Percentiles rank a stretch among this genome's conserved stretches.
These are phyloP conservation scores for Parathielavia hyrcaniae DNA, from an alignment of 495 filamentous ascomycete species.

Conservation along the genomic window DNA sequence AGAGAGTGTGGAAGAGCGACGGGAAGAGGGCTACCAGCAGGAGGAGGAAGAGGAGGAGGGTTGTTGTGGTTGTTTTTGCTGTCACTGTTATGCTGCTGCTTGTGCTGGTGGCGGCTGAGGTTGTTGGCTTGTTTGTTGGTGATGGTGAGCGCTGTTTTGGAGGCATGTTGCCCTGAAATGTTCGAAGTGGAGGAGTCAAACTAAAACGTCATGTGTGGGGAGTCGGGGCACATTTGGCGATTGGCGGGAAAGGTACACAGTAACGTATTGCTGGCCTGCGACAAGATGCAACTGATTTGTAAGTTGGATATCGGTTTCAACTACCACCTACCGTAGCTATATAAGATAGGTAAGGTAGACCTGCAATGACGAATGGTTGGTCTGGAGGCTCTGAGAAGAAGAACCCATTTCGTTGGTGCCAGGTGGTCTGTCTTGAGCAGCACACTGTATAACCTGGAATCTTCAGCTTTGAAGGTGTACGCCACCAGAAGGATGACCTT, in stretches of 20 bases:
- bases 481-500: too few species aligned
- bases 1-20: conserved; percentile 46
- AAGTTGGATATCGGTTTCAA: neutral
- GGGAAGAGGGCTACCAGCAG: conserved; percentile 54
- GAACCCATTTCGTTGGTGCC: too few species aligned
- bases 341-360: too few species aligned
- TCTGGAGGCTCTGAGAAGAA: too few species aligned
- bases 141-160: conserved; percentile 5
- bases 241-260: too few species aligned
- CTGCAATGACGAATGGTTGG: too few species aligned
- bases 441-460: too few species aligned
- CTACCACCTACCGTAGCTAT: too few species aligned
- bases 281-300: neutral
- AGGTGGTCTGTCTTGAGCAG: too few species aligned
- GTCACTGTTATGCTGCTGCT: neutral
- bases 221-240: neutral
- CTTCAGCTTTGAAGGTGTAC: too few species aligned
- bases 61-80: conserved; percentile 18
- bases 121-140: conserved; percentile 1
- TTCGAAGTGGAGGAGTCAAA: neutral
- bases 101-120: neutral
- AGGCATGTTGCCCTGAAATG: conserved; percentile 12
- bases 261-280: too few species aligned
- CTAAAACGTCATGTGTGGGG: conserved; percentile 15
- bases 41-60: conserved; percentile 42